Percentiles rank a stretch among this genome's conserved stretches.
Evolutionary conservation across 1,284 basidiomycete species (phyloP).

Genomic region (Leccinum brunneo-olivaceum): DNA sequence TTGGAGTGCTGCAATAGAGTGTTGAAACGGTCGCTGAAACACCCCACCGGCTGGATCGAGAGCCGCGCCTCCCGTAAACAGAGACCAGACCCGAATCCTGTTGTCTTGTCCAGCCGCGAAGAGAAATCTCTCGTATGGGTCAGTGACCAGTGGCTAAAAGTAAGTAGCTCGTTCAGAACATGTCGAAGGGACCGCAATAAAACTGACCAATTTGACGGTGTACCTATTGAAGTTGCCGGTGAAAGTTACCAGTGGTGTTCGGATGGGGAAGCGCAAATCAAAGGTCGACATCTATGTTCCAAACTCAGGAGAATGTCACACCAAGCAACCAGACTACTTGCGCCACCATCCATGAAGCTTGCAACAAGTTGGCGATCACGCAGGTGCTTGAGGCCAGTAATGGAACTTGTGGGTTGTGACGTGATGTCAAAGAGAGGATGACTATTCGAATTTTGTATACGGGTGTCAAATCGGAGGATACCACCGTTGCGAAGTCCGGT

Average conservation of each 20-base stretch:
- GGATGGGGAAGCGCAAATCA: conserved; percentile 53
- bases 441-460: conserved; percentile 32
- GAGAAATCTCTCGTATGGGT: conserved; percentile 56
- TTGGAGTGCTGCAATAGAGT: conserved; percentile 40
- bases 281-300: conserved; percentile 48
- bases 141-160: conserved; percentile 52
- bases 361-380: conserved; percentile 49
- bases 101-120: conserved; percentile 69
- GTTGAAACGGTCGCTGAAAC: conserved; percentile 33
- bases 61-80: conserved; percentile 42
- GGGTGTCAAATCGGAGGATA: conserved; percentile 55
- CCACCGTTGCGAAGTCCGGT: conserved; percentile 57
- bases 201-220: conserved; percentile 44
- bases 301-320: background rate
- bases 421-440: conserved; percentile 40
- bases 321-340: conserved; percentile 27
- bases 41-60: conserved; percentile 28
- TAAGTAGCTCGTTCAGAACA: conserved; percentile 1
- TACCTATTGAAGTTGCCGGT: conserved; percentile 52
- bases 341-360: conserved; percentile 55
- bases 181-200: background rate
- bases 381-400: conserved; percentile 46
- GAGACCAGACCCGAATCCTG: conserved; percentile 59
- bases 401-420: conserved; percentile 34
- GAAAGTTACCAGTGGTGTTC: conserved; percentile 42